Base-by-base conservation (phyloP, 2,329 filamentous ascomycete species). In the Dactylellina haptotyla region DNA sequence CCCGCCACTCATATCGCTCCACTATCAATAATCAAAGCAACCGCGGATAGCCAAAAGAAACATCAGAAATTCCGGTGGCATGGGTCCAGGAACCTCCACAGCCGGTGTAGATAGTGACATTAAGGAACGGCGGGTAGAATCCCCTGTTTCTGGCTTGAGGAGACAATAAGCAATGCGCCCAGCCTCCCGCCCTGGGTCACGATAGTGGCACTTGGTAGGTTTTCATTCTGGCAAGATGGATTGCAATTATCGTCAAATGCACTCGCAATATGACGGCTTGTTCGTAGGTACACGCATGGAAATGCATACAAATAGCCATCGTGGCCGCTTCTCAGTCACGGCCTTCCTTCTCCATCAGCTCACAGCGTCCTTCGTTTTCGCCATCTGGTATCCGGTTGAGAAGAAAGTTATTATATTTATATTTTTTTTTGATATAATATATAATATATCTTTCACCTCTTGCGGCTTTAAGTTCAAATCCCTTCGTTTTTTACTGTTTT, bases 221-320 rank as follows among this genome's bases (percentile, higher is more conserved):
- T 50, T 57, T 48, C 32, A n/a, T 41, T 12, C 10, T 61, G 30
- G 37, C 26, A 58, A 45, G 37, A 43, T 58, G 26, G 14, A 10
- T 18, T 30, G 12, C 12, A 28, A 53, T 58, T 30, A 41, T 39
- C 50, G 30, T 48, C 43, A 26, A 37, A 54, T 58, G 4, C 4
- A 28, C 20, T 30, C 26, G 62, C 51, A 41, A 20, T 50, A 45
- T 30, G 32, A 43, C 56, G 45, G 30, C 48, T 39, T 56, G 26
- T 70, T 25, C 50, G 34, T 53, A 59, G 51, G 53, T 61, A 28
- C 34, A 56, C 9, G 41, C 46, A 12, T n/a, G 28, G 8, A 28
- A n/a, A 72, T 59, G 67, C 43, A 59, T 72, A 72, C 67, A 72
- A 72, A 72, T 72, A 72, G 51, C 32, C 67, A 20, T 48, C 41